Percentiles rank a stretch among this genome's conserved stretches.
phyloP scores from a whole-genome alignment of 371 early-diverging fungal species.

The Blastocladiella emersonii region DNA sequence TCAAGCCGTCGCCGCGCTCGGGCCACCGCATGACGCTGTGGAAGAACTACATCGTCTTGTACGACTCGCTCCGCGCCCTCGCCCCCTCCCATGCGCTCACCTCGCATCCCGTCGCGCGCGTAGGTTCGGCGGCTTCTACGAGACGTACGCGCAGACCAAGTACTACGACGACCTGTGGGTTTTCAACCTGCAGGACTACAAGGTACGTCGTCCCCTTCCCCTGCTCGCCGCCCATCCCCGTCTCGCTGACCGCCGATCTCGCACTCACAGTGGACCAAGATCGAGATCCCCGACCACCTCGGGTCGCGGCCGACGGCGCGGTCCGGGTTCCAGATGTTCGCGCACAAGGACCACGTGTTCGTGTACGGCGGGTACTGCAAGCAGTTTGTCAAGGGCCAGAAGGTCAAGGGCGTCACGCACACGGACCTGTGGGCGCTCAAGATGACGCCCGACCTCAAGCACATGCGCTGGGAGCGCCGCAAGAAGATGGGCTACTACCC shows the following conservation, averaged over 20 bases:
- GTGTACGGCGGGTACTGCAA: slow-evolving; percentile 51
- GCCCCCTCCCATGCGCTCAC: neutral
- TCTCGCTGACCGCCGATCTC: neutral
- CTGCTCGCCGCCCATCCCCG: too few relatives aligned
- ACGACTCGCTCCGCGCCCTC: slow-evolving; percentile 23
- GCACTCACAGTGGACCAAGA: slow-evolving; percentile 29
- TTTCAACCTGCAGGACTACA: slow-evolving; percentile 41
- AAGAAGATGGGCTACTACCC: slow-evolving; percentile 27
- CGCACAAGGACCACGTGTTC: slow-evolving; percentile 24
- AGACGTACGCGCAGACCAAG: slow-evolving; percentile 35
- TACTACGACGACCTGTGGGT: slow-evolving; percentile 48
- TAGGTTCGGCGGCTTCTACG: slow-evolving; percentile 37
- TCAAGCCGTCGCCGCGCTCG: slow-evolving; percentile 22
- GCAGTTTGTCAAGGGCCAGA: slow-evolving; percentile 35
- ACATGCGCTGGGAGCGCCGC: slow-evolving; percentile 39
- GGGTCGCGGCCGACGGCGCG: slow-evolving; percentile 31
- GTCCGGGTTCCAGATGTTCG: slow-evolving; percentile 40
- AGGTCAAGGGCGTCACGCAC: slow-evolving; percentile 31
- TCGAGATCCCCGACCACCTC: slow-evolving; percentile 32
- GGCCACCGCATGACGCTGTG: slow-evolving; percentile 34
- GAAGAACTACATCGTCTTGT: slow-evolving; percentile 42
- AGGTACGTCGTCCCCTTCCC: slow-evolving; percentile 2
- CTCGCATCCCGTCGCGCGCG: too few relatives aligned
- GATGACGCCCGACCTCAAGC: slow-evolving; percentile 31
- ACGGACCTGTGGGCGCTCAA: slow-evolving; percentile 44